phyloP scores from a whole-genome alignment of 768 basidiomycete species.

The Tulasnella sp. region DNA sequence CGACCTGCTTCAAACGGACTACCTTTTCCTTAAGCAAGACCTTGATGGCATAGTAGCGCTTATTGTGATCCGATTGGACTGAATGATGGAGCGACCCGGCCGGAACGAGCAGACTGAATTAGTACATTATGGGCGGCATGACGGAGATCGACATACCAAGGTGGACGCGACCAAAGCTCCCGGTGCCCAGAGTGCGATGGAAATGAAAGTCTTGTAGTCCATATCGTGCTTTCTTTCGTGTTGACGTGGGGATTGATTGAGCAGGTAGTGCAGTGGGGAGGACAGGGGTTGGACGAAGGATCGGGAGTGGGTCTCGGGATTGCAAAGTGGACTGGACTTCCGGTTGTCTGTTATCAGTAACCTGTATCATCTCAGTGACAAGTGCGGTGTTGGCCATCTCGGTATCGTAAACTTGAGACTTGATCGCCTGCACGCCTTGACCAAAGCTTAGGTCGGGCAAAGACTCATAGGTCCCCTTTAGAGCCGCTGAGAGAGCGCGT shows the following conservation, averaged over 20 bases:
- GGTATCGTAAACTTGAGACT: not conserved
- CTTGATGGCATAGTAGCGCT: constrained; percentile 94
- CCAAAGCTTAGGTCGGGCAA: not conserved
- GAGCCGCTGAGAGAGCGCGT: constrained; percentile 12
- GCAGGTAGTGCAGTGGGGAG: not conserved
- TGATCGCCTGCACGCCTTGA: not conserved
- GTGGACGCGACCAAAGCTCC: constrained; percentile 95
- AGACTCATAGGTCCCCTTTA: constrained; percentile 8
- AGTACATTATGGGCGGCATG: not conserved
- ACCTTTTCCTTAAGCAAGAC: constrained; percentile 89
- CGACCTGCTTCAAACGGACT: constrained; percentile 84
- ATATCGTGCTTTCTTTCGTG: constrained; percentile 31
- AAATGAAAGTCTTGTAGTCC: constrained; percentile 66
- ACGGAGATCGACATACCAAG: constrained; percentile 40
- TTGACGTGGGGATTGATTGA: not conserved
- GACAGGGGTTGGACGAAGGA: too few species aligned
- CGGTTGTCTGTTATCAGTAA: not conserved
- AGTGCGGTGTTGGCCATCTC: not conserved
- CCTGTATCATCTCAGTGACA: not conserved
- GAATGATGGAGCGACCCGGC: constrained; percentile 7
- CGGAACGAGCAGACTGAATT: constrained; percentile 15
- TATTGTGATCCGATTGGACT: constrained; percentile 87
- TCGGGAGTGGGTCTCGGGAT: too few species aligned
- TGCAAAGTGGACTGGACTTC: too few species aligned
- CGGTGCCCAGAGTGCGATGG: constrained; percentile 78